phyloP scores from a whole-genome alignment of 352 stramenopile genomes.

The Phytophthora sp. region DNA sequence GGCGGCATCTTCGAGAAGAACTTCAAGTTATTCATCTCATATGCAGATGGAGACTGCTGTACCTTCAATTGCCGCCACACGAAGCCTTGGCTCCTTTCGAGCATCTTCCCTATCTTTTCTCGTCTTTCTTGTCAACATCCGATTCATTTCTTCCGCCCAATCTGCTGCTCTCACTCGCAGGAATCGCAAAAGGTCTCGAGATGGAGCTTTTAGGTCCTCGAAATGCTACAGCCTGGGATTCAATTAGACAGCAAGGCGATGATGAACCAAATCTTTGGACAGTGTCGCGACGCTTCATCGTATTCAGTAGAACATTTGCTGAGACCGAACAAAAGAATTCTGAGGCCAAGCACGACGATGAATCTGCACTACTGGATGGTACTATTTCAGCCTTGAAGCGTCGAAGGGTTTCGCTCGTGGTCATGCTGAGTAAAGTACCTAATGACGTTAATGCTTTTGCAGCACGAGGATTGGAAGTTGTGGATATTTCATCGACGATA shows the following conservation, averaged over 20 bases:
- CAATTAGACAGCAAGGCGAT: not conserved
- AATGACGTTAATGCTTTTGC: constrained; percentile 15
- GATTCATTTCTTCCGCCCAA: constrained; percentile 33
- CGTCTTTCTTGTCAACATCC: constrained; percentile 31
- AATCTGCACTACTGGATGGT: not conserved
- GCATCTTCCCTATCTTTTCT: constrained; percentile 52
- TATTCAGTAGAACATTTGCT: constrained; percentile 6
- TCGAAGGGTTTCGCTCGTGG: constrained; percentile 34
- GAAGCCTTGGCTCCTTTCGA: constrained; percentile 64
- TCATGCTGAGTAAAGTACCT: constrained; percentile 21
- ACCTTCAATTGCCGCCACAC: constrained; percentile 48
- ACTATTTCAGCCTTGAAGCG: constrained; percentile 28
- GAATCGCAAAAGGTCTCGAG: constrained; percentile 43
- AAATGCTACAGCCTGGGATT: constrained; percentile 13
- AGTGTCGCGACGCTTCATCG: constrained; percentile 36
- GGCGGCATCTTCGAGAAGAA: constrained; percentile 43
- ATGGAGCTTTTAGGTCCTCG: constrained; percentile 19
- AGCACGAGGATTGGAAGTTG: constrained; percentile 15
- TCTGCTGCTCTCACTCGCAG: constrained; percentile 34
- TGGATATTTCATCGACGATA: constrained; percentile 24
- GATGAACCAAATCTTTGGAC: constrained; percentile 20
- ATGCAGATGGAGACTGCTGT: constrained; percentile 65
- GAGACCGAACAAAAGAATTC: not conserved
- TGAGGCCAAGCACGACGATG: constrained; percentile 4
- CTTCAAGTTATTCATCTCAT: constrained; percentile 56